Conservation (phyloP, 2,329 filamentous ascomycete species). For the Alternaria angustiovoidea region DNA sequence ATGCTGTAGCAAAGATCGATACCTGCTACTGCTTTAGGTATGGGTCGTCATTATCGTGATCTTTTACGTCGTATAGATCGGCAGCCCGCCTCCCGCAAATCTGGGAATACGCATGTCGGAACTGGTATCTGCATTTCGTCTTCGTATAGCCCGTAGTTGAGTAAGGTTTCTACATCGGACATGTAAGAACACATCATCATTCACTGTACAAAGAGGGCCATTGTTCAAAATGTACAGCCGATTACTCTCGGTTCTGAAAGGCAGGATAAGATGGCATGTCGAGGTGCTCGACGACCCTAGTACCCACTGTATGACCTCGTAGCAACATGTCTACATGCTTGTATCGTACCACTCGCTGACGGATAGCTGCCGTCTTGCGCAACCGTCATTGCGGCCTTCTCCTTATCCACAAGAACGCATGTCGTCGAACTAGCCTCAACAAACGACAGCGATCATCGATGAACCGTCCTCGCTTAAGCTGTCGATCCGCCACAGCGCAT, state of each 20-base stretch:
- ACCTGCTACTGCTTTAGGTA: neutral
- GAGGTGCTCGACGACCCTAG: neutral
- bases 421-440: constrained; percentile 28
- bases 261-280: neutral
- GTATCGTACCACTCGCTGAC: neutral
- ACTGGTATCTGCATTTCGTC: neutral
- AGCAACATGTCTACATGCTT: neutral
- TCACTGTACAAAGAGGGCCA: neutral
- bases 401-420: constrained; percentile 13
- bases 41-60: neutral
- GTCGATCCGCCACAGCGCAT: constrained; percentile 22
- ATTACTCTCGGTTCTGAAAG: neutral
- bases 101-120: neutral
- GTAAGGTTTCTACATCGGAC: neutral
- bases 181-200: neutral
- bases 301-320: neutral
- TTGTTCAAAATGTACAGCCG: neutral
- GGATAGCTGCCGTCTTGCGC: constrained; percentile 1
- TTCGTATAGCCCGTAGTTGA: neutral
- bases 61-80: too few relatives aligned
- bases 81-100: neutral
- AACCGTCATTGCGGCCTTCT: neutral
- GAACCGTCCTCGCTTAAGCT: constrained; percentile 20
- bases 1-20: neutral
- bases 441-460: constrained; percentile 18